Evolutionary conservation across 768 basidiomycete genomes (phyloP).

Genomic region (Scleroderma citrinum): DNA sequence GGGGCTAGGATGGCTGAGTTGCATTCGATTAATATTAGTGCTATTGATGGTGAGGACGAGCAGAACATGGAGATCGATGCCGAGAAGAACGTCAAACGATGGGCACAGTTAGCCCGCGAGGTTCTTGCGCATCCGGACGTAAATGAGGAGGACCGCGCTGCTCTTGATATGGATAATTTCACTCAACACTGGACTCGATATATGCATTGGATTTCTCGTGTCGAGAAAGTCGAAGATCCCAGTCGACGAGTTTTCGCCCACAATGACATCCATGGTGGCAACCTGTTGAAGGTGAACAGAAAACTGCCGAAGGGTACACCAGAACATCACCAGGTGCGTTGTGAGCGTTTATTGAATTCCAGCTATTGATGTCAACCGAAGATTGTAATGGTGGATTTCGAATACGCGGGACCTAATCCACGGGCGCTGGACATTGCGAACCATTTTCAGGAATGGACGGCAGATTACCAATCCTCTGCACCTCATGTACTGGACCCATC

Average conservation of each 20-base stretch:
- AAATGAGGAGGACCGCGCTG: slow-evolving; percentile 37
- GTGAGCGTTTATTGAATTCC: background rate
- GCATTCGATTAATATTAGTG: slow-evolving; percentile 81
- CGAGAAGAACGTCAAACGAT: slow-evolving; percentile 60
- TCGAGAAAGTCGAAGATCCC: slow-evolving; percentile 52
- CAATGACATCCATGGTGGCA: slow-evolving; percentile 96
- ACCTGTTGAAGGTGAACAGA: slow-evolving; percentile 65
- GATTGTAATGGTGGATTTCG: slow-evolving; percentile 97
- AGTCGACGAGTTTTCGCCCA: slow-evolving; percentile 77
- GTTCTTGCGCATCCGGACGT: slow-evolving; percentile 63
- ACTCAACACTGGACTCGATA: slow-evolving; percentile 62
- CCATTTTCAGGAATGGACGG: slow-evolving; percentile 97
- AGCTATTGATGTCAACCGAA: slow-evolving; percentile 27
- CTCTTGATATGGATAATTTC: slow-evolving; percentile 63
- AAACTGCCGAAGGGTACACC: slow-evolving; percentile 47
- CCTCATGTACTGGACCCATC: slow-evolving; percentile 62
- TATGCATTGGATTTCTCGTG: slow-evolving; percentile 57
- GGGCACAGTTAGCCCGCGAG: slow-evolving; percentile 65
- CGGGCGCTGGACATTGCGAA: slow-evolving; percentile 95
- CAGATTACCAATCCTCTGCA: slow-evolving; percentile 70
- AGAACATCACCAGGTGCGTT: slow-evolving; percentile 69
- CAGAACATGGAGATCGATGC: slow-evolving; percentile 53
- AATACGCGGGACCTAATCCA: slow-evolving; percentile 91
- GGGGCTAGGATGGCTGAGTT: slow-evolving; percentile 95
- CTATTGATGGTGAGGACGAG: slow-evolving; percentile 52